Base-by-base conservation (phyloP, 2,329 filamentous ascomycete species). In the Sarocladiaceae sp. region DNA sequence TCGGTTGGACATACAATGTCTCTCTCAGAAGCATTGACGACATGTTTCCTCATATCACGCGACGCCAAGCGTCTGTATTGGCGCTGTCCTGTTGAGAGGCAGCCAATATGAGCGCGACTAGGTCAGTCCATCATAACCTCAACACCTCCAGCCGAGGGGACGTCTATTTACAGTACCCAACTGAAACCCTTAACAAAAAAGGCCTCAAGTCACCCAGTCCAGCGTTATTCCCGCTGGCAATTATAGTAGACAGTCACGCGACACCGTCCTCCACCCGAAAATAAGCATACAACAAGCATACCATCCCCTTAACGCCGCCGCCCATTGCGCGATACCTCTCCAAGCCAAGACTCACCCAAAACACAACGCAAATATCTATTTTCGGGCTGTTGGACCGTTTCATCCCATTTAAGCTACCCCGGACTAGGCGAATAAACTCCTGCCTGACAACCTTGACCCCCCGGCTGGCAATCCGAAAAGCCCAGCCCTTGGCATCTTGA, bases 401-500 rank as follows among this genome's bases (percentile, higher is more conserved):
- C 44, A 48, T 48, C 26, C 11, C 4, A 18, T 20, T 15, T 15
- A 33, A 33, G 15, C 8, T 48, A 48, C 44, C 44, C 44, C 44
- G 28, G 44, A 48, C 40, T 44, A 26, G 15, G 4, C 5, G 11
- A 12, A 6, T 6, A 48, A 22, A 12, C 44, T 33, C 10, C 15
- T 8, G 15, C 29, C 29, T 10, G 10, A 10, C 29, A 33, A 33
- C 13, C 6, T 17, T n/a, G 10, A 3, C 5, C 20, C 22, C 28
- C 26, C 26, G 44, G 44, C 44, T 33, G 18, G 44, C 44, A 48
- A 33, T 15, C 44, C 44, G 44, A 48, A 33, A 11, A 48, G 44
- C 44, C 44, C 44, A 48, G 44, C 44, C 44, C 44, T 48, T 48
- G 44, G 44, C 44, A 48, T 33, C 28, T 4, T 33, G 44, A 48